phyloP scores from a whole-genome alignment of 306 rosid genomes.

The Lotus japonicus region DNA sequence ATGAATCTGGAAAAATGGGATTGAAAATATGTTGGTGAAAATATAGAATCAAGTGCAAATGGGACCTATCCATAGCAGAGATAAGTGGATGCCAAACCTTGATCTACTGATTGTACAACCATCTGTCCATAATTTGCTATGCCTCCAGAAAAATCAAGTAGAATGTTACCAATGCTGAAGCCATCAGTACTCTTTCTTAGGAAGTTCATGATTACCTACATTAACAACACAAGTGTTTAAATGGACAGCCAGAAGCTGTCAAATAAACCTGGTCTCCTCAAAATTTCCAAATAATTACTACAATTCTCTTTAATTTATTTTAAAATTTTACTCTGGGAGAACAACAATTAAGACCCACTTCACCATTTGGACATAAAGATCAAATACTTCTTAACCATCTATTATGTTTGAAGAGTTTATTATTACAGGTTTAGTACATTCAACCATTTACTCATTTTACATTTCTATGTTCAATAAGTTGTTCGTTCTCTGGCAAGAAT shows the following conservation, averaged over 20 bases:
- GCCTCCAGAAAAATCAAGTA: slow-evolving; percentile 86
- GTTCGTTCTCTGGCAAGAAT: background rate
- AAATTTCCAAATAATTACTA: background rate
- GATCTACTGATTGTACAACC: slow-evolving; percentile 88
- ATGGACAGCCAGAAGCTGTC: background rate
- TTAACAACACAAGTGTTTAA: slow-evolving; percentile 17
- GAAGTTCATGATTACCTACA: slow-evolving; percentile 38
- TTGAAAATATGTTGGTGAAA: slow-evolving; percentile 16
- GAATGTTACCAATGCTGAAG: slow-evolving; percentile 79
- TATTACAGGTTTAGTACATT: background rate
- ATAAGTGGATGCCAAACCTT: slow-evolving; percentile 43
- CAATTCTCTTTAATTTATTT: background rate
- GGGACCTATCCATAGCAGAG: background rate
- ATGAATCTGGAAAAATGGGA: slow-evolving; percentile 58
- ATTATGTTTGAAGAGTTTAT: background rate
- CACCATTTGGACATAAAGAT: background rate
- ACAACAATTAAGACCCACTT: background rate
- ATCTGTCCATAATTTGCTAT: slow-evolving; percentile 56
- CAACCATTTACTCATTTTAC: background rate
- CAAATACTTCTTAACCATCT: background rate
- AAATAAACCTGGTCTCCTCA: background rate
- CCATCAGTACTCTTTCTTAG: slow-evolving; percentile 72
- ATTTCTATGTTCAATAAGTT: background rate
- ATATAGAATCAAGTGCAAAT: slow-evolving; percentile 15
- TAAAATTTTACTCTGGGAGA: background rate